phyloP scores from a whole-genome alignment of 164 flowering plant species.

The Aristolochia fimbriata region DNA sequence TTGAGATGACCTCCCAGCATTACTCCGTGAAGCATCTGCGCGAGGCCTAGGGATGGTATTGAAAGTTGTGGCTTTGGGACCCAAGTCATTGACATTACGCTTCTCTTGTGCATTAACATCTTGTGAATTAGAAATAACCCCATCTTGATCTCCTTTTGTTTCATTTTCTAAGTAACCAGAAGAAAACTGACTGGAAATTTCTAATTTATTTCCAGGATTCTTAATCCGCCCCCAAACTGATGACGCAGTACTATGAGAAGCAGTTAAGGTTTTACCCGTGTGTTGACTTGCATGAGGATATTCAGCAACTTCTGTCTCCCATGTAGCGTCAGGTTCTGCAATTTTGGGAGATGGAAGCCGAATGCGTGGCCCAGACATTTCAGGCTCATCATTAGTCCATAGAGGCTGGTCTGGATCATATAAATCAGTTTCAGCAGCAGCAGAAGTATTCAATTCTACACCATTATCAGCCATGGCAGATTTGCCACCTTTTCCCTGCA shows the following conservation, averaged over 20 bases:
- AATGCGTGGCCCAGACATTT: constrained; percentile 37
- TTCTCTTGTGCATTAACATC: constrained; percentile 30
- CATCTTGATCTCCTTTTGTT: constrained; percentile 26
- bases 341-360: constrained; percentile 34
- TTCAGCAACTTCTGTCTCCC: constrained; percentile 38
- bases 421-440: constrained; percentile 53
- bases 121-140: constrained; percentile 14
- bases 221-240: constrained; percentile 69
- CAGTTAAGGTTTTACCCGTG: constrained; percentile 20
- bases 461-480: constrained; percentile 35
- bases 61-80: constrained; percentile 21
- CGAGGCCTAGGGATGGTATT: constrained; percentile 19
- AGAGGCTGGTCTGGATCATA: constrained; percentile 98
- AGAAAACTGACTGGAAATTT: constrained; percentile 20
- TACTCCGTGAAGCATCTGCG: constrained; percentile 21
- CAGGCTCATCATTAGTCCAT: constrained; percentile 58
- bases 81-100: constrained; percentile 24
- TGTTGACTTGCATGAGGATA: constrained; percentile 28
- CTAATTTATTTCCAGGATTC: constrained; percentile 31
- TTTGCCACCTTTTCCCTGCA: constrained; percentile 35
- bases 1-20: constrained; percentile 35
- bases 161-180: constrained; percentile 27
- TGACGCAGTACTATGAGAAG: constrained; percentile 27
- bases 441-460: constrained; percentile 25
- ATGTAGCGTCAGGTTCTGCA: constrained; percentile 32